Percentiles rank a stretch among this genome's conserved stretches.
Evolutionary conservation across 2,329 filamentous ascomycete genomes (phyloP).

Genomic region (Botryotinia convoluta): DNA sequence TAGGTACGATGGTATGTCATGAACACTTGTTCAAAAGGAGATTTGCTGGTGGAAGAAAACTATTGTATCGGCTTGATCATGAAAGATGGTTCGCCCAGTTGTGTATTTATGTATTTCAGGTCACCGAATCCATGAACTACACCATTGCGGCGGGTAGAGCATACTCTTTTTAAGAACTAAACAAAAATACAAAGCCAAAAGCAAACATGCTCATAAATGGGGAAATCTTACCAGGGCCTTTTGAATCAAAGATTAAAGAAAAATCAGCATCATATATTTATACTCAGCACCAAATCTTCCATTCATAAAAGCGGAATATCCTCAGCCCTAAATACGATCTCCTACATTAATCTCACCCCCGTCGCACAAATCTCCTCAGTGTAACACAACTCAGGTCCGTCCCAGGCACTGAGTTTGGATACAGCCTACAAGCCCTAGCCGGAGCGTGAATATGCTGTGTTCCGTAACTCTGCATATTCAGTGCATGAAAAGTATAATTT

Average conservation of each 20-base stretch:
- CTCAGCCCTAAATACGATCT: slow-evolving; percentile 10
- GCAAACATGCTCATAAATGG: not conserved
- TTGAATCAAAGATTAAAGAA: not conserved
- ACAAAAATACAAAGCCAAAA: not conserved
- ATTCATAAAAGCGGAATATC: not conserved
- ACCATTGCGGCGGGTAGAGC: not conserved
- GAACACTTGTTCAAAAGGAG: not conserved
- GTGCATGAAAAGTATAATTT: not conserved
- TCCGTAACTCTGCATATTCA: not conserved
- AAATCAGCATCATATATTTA: not conserved
- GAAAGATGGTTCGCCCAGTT: not conserved
- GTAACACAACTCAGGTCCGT: not conserved
- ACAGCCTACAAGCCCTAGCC: not conserved
- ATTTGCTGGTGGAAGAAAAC: not conserved
- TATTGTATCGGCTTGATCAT: not conserved
- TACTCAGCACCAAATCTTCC: not conserved
- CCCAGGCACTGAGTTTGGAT: not conserved
- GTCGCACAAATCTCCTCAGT: not conserved
- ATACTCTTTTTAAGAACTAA: not conserved
- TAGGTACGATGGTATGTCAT: not conserved
- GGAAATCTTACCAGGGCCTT: not conserved
- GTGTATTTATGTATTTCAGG: not conserved
- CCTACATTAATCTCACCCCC: not conserved
- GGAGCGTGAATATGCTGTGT: not conserved
- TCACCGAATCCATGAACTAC: not conserved